Conservation (phyloP, 2,329 filamentous ascomycete species). For the Claviceps sp. region DNA sequence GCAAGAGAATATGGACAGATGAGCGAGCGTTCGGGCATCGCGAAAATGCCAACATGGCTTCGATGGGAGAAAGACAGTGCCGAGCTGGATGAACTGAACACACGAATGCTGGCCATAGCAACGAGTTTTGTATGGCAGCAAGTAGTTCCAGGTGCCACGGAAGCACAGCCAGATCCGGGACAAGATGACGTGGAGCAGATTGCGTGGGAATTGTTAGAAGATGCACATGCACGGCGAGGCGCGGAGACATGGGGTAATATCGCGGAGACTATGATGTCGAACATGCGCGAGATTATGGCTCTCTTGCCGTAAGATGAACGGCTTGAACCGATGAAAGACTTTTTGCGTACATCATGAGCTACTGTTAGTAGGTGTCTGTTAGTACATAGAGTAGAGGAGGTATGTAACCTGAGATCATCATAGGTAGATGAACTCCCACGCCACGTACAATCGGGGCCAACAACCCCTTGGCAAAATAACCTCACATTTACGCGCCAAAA, state of each 20-base stretch:
- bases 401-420: no score
- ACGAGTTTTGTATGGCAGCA: conserved; percentile 10
- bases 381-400: no score
- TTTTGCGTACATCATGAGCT: no score
- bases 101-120: conserved; percentile 12
- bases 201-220: conserved; percentile 20
- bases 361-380: no score
- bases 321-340: background rate
- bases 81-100: conserved; percentile 17
- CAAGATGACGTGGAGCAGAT: conserved; percentile 17
- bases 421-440: no score
- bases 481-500: background rate
- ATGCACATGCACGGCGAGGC: conserved; percentile 9
- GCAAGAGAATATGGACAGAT: conserved; percentile 13
- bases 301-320: conserved; percentile 8
- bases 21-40: conserved; percentile 8
- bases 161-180: background rate
- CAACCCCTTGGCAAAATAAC: no score
- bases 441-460: no score
- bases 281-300: conserved; percentile 12
- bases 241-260: conserved; percentile 20
- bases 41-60: conserved; percentile 15
- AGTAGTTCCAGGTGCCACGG: conserved; percentile 14
- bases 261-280: conserved; percentile 15
- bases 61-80: conserved; percentile 21